Conservation (phyloP, 768 basidiomycete genomes). For the Podaxis sp. region DNA sequence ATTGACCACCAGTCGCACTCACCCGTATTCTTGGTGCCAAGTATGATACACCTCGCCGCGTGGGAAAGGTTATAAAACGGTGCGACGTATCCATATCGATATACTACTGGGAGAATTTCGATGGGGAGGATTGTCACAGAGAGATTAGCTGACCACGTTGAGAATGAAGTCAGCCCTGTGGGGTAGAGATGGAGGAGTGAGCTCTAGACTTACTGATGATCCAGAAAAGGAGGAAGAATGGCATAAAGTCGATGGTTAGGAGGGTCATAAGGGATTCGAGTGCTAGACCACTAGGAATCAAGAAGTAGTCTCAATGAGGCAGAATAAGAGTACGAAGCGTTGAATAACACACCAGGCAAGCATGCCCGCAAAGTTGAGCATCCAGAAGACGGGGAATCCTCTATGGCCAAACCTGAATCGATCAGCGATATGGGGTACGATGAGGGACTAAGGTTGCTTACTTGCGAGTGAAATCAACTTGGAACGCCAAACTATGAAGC, state of each 20-base stretch:
- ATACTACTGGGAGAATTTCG: slow-evolving; percentile 45
- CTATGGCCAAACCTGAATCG: no score
- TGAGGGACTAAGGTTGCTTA: not conserved
- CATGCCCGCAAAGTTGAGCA: no score
- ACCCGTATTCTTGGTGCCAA: slow-evolving; percentile 54
- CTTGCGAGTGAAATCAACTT: slow-evolving; percentile 45
- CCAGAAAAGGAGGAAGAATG: slow-evolving; percentile 61
- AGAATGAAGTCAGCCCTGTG: no score
- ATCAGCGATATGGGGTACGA: no score
- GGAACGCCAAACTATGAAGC: slow-evolving; percentile 53
- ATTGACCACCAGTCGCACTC: no score
- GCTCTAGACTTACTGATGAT: slow-evolving; percentile 45
- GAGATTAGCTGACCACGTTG: slow-evolving; percentile 40
- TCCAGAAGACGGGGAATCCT: no score
- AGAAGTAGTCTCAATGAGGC: not conserved
- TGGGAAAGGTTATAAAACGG: slow-evolving; percentile 63
- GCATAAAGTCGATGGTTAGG: slow-evolving; percentile 45
- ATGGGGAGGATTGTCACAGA: slow-evolving; percentile 53
- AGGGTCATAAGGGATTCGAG: slow-evolving; percentile 58
- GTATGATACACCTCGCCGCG: slow-evolving; percentile 52
- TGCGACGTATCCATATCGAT: slow-evolving; percentile 56
- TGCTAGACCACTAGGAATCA: slow-evolving; percentile 46
- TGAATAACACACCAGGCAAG: no score
- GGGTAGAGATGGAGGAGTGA: not conserved
- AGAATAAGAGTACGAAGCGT: no score